phyloP scores from a whole-genome alignment of 208 protist genomes.

The Wallacemonas sp. region DNA sequence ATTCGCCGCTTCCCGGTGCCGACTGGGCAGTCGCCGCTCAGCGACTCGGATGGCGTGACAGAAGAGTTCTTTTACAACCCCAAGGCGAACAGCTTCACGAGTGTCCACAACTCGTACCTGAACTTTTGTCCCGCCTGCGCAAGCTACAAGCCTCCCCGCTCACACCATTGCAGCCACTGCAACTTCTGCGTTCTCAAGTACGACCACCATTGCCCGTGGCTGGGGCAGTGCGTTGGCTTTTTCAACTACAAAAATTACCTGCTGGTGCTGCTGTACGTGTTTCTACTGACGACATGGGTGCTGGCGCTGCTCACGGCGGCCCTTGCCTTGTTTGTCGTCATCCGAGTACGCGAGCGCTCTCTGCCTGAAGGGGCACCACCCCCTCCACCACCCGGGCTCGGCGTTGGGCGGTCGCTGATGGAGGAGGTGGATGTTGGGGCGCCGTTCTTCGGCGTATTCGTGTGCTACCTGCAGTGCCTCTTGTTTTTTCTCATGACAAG shows the following conservation, averaged over 20 bases:
- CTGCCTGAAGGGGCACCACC: neutral
- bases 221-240: conserved; percentile 92
- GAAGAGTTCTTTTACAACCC: conserved; percentile 70
- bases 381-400: conserved; percentile 16
- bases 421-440: conserved; percentile 66
- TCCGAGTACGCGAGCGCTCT: conserved; percentile 3
- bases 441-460: conserved; percentile 74
- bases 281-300: conserved; percentile 72
- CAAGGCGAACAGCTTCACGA: conserved; percentile 58
- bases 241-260: conserved; percentile 94
- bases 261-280: conserved; percentile 75
- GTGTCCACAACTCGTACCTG: conserved; percentile 56
- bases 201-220: conserved; percentile 94
- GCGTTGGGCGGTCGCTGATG: conserved; percentile 28
- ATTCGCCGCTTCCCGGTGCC: conserved; percentile 14
- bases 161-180: conserved; percentile 91
- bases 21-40: neutral
- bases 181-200: conserved; percentile 89
- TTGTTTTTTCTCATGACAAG: conserved; percentile 78
- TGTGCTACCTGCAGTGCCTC: conserved; percentile 60
- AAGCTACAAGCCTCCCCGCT: conserved; percentile 84
- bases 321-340: conserved; percentile 27
- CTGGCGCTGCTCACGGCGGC: conserved; percentile 49
- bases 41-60: neutral
- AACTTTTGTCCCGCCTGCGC: conserved; percentile 82